These are phyloP conservation scores for Eimeria praecox DNA, from an alignment of 169 alveolate species.

Conservation along the genomic window DNA sequence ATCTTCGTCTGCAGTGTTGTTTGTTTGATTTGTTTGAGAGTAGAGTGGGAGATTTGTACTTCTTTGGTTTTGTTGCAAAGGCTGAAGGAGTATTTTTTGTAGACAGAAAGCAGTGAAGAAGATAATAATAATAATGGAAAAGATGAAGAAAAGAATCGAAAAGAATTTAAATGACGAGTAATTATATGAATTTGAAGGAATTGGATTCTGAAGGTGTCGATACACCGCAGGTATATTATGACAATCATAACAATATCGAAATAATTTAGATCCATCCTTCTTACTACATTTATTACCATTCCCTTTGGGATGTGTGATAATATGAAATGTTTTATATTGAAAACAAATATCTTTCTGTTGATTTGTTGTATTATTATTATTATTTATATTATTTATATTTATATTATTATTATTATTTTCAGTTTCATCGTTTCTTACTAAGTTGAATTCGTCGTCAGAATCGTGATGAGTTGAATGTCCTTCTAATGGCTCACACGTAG, in stretches of 20 bases:
- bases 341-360: conserved; percentile 72
- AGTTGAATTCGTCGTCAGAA: conserved; percentile 68
- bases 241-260: conserved; percentile 71
- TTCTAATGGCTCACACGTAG: conserved; percentile 76
- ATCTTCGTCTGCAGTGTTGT: too few species aligned
- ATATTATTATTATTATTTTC: too few species aligned
- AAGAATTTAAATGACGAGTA: conserved; percentile 16
- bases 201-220: conserved; percentile 59
- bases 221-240: conserved; percentile 71
- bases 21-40: background rate
- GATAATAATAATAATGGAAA: conserved; percentile 26
- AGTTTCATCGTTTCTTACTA: conserved; percentile 54
- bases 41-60: background rate
- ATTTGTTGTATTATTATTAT: too few species aligned
- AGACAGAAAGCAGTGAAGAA: background rate
- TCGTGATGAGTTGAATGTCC: conserved; percentile 80
- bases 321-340: conserved; percentile 49
- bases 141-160: conserved; percentile 11
- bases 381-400: too few species aligned
- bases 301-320: conserved; percentile 20
- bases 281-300: conserved; percentile 52
- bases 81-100: background rate
- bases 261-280: conserved; percentile 44
- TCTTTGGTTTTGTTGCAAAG: background rate
- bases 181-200: too few species aligned